phyloP scores from a whole-genome alignment of 768 basidiomycete genomes.

The Mycena maculata region DNA sequence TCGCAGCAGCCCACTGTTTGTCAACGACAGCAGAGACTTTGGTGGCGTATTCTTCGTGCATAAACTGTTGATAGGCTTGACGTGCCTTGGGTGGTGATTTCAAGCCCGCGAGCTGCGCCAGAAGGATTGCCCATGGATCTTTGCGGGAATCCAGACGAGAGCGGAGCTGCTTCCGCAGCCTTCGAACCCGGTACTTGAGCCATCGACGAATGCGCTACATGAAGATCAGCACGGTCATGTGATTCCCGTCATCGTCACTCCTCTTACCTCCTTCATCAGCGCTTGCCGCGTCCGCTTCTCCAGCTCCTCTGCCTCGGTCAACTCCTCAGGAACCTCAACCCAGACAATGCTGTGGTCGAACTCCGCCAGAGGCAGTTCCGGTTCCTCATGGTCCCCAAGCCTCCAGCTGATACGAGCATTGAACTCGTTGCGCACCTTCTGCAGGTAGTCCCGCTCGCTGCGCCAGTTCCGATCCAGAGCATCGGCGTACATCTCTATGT shows the following conservation, averaged over 20 bases:
- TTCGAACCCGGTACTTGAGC: constrained; percentile 15
- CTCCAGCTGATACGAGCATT: constrained; percentile 3
- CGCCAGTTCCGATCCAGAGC: not conserved
- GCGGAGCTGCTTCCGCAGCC: not conserved
- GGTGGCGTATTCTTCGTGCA: not conserved
- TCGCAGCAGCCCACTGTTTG: not conserved
- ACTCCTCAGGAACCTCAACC: not conserved
- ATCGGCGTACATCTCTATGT: constrained; percentile 1
- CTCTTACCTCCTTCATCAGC: constrained; percentile 3
- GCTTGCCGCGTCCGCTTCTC: not conserved
- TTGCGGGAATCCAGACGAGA: not conserved
- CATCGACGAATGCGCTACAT: constrained; percentile 26
- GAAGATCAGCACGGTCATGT: not conserved
- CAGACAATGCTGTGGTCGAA: not conserved
- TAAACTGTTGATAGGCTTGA: constrained; percentile 20
- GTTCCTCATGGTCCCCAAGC: constrained; percentile 5
- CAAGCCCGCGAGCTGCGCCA: not conserved
- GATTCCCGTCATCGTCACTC: not conserved
- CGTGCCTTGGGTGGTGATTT: not conserved
- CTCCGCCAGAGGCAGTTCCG: not conserved
- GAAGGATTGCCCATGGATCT: not conserved
- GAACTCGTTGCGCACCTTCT: constrained; percentile 6
- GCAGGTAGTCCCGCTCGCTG: not conserved
- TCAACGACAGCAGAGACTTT: not conserved
- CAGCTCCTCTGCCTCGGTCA: not conserved